phyloP scores from a whole-genome alignment of 768 basidiomycete species.

The Boletus eberwhitei region DNA sequence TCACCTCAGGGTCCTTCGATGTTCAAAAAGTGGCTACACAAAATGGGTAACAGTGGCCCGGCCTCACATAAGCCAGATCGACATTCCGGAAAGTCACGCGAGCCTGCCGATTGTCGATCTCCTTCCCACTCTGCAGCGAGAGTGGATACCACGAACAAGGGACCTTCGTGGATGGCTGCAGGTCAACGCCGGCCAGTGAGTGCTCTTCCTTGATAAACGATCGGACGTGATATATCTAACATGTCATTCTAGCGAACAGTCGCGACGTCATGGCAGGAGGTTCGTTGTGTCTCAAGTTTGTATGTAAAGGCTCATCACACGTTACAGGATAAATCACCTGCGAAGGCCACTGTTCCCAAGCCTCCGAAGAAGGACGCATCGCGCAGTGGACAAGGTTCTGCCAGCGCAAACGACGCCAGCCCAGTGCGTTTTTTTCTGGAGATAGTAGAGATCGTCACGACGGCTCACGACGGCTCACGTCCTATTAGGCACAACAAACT shows the following conservation, averaged over 20 bases:
- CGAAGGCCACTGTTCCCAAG: not conserved
- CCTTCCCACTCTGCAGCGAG: not conserved
- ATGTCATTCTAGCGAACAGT: not conserved
- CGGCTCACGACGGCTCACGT: too few relatives aligned
- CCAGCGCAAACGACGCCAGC: rapidly evolving
- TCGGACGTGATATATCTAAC: not conserved
- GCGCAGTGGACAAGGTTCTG: not conserved
- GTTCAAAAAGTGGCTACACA: not conserved
- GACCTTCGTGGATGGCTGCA: not conserved
- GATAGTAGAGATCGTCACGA: too few relatives aligned
- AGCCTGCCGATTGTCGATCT: not conserved
- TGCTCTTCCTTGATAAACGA: not conserved
- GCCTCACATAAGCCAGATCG: not conserved
- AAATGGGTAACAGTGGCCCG: not conserved
- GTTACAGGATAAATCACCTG: not conserved
- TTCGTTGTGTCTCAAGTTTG: not conserved
- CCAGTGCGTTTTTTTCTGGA: not conserved
- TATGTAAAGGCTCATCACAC: not conserved
- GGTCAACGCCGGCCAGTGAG: not conserved
- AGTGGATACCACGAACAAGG: too few relatives aligned
- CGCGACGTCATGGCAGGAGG: not conserved
- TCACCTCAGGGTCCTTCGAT: not conserved
- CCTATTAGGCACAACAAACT: not conserved
- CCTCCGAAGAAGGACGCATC: too few relatives aligned
- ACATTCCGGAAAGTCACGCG: not conserved